Conservation (phyloP, 2,329 filamentous ascomycete species). For the Alternaria sp. region DNA sequence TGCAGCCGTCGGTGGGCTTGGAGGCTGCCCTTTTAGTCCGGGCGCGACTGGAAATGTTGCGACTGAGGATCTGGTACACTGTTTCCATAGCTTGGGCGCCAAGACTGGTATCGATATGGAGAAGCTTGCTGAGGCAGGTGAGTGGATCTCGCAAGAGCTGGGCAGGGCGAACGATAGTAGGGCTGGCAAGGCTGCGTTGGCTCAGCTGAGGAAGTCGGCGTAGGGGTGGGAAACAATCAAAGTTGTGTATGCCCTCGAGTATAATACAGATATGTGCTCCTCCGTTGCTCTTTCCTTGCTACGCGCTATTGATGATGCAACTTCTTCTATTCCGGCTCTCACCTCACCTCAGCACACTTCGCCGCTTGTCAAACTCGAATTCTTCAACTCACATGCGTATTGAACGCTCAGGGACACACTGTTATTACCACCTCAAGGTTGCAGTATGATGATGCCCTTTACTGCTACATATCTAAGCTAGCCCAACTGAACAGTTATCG, state of each 20-base stretch:
- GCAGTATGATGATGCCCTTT: too few species aligned
- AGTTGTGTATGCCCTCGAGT: not conserved
- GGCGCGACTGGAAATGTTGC: conserved; percentile 88
- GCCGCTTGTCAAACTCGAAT: too few species aligned
- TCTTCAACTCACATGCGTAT: too few species aligned
- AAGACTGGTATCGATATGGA: conserved; percentile 69
- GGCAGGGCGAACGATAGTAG: conserved; percentile 49
- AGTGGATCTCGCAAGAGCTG: conserved; percentile 51
- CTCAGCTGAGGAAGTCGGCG: conserved; percentile 34
- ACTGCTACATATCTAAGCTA: too few species aligned
- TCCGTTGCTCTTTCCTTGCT: too few species aligned
- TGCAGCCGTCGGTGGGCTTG: conserved; percentile 78
- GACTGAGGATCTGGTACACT: conserved; percentile 84
- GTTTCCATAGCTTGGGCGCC: conserved; percentile 75
- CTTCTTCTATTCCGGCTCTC: too few species aligned
- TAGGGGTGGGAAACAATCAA: not conserved
- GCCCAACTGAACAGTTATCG: too few species aligned
- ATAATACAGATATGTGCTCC: not conserved
- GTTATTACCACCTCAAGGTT: too few species aligned
- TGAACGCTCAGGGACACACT: too few species aligned
- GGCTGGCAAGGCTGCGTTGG: conserved; percentile 50
- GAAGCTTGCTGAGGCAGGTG: conserved; percentile 46
- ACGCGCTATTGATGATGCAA: too few species aligned
- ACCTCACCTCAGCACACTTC: too few species aligned
- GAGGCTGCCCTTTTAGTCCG: conserved; percentile 85